These are phyloP conservation scores for Murraya koenigii DNA, from an alignment of 345 rosid genomes.

Conservation along the genomic window DNA sequence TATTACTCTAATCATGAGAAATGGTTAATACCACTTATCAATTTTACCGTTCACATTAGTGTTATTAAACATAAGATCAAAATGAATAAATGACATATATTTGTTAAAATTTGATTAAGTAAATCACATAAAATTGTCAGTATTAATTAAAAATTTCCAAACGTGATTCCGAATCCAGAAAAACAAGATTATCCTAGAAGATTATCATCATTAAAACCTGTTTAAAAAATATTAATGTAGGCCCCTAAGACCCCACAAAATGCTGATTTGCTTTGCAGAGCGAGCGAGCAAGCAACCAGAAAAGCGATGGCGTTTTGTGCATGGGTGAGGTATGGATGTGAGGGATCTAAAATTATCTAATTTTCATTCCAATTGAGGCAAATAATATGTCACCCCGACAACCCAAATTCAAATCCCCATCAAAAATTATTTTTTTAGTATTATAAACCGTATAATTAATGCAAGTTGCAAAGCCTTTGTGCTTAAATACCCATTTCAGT, in stretches of 20 bases:
- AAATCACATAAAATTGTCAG: background rate
- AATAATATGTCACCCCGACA: conserved; percentile 3
- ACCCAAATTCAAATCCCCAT: background rate
- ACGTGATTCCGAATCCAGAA: background rate
- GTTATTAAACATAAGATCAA: background rate
- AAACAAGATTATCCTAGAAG: background rate
- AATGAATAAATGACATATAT: background rate
- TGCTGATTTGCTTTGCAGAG: background rate
- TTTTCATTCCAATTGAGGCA: background rate
- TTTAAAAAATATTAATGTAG: background rate
- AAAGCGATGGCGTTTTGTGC: conserved; percentile 6
- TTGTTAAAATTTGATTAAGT: background rate
- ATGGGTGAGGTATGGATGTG: conserved; percentile 9
- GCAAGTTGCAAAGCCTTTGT: background rate
- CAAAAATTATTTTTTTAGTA: background rate
- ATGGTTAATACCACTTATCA: too few species aligned
- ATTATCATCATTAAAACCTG: background rate
- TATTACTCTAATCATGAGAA: too few species aligned
- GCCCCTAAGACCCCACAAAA: conserved; percentile 12
- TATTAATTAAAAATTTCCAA: background rate
- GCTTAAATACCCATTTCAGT: background rate
- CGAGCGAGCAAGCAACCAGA: background rate
- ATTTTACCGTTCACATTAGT: background rate
- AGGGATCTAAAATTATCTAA: background rate
- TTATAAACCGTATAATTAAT: background rate